Base-by-base conservation (phyloP, 306 rosid species). In the Trifolium pratense region DNA sequence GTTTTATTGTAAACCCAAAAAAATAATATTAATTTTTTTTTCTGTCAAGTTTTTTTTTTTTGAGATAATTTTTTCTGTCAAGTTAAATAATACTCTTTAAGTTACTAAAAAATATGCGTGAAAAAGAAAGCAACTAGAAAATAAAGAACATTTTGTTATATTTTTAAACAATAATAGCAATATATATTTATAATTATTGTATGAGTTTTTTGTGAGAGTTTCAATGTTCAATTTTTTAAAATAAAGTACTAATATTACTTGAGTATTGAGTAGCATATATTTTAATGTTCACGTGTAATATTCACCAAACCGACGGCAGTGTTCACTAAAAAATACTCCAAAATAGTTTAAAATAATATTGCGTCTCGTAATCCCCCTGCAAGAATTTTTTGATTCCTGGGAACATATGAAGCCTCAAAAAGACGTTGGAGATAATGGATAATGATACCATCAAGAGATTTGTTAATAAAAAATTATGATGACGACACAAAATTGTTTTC, bases 351-450 rank as follows among this genome's bases (percentile, higher is more conserved):
- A 58, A 77, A 80, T 70, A 83, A 40, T 57, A n/a, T 3, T 55
- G 58, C 73, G 16, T 48, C 40, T 62, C 72, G 62, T 62, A 85
- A 78, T 78, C 74, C 82, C 80, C 76, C 84, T 32, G 62, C 80
- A 72, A 74, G 82, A 85, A 81, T 79, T 79, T 85, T 85, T 85
- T 7, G 84, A 77, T 81, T 72, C 73, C 67, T 75, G 86, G 66
- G 82, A 83, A 62, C 80, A 76, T 75, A 36, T 72, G 71, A 52
- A 61, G 64, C 61, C 72, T 61, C 79, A 5, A 69, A 75, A 42
- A 68, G 79, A 80, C 63, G 53, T 26, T 69, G 34, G 45, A 69
- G 43, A 53, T 60, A 52, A 74, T 75, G 43, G 43, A 53, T 60
- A 52, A 74, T 75, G 43, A 62, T 62, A 69, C 13, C 76, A 21